A percentile compares a stretch with the other conserved stretches of the same genome.
These are phyloP conservation scores for Byssoonygena ceratinophila DNA, from an alignment of 2,329 filamentous ascomycete genomes.

Conservation along the genomic window DNA sequence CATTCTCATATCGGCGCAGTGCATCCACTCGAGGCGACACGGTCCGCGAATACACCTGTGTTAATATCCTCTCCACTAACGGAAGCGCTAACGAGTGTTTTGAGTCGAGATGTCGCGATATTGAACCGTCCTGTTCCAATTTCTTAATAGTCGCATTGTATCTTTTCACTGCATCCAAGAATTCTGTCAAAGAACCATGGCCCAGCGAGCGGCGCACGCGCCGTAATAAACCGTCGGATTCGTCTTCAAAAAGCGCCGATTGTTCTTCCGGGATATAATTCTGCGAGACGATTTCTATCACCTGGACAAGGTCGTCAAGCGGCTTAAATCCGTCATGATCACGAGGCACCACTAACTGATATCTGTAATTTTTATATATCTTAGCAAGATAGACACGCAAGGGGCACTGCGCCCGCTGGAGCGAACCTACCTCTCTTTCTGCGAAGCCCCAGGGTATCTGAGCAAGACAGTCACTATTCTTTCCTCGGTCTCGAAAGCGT, in stretches of 20 bases:
- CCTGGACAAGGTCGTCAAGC: conserved; percentile 58
- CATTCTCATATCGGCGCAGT: conserved; percentile 75
- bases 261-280: conserved; percentile 67
- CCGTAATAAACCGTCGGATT: conserved; percentile 62
- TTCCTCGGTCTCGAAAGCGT: conserved; percentile 38
- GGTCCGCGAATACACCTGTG: conserved; percentile 81
- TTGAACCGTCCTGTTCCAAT: conserved; percentile 58
- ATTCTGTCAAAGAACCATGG: conserved; percentile 58
- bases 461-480: conserved; percentile 50
- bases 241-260: conserved; percentile 57
- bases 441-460: conserved; percentile 70
- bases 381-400: background rate
- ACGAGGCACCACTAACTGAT: conserved; percentile 65
- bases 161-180: conserved; percentile 58
- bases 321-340: conserved; percentile 63
- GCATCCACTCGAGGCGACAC: conserved; percentile 81
- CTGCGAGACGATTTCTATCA: conserved; percentile 58
- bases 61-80: conserved; percentile 69
- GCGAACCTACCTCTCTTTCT: conserved; percentile 51
- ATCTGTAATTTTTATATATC: conserved; percentile 36
- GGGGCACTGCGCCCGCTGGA: background rate
- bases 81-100: conserved; percentile 60
- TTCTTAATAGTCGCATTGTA: conserved; percentile 64
- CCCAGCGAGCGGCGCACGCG: conserved; percentile 64
- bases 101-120: conserved; percentile 59